A percentile compares a stretch with the other conserved stretches of the same genome.
Conservation (phyloP, 805 yeast species). For the Nakazawaea laoshanensis region DNA sequence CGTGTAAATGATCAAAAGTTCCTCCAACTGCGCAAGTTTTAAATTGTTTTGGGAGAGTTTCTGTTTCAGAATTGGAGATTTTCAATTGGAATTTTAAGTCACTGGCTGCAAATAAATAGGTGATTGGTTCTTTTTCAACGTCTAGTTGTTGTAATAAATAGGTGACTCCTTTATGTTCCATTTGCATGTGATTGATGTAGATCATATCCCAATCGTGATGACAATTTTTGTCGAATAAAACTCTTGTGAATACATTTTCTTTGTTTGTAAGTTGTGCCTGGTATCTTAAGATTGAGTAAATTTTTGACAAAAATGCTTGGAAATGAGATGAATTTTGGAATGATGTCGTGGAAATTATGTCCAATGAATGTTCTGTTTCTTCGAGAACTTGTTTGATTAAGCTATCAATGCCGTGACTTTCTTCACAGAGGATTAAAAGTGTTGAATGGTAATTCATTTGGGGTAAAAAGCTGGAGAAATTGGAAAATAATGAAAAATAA, state of each 20-base stretch:
- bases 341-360: conserved; percentile 18
- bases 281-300: conserved; percentile 23
- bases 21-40: conserved; percentile 74
- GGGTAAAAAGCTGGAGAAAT: too few species aligned
- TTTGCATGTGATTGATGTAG: conserved; percentile 5
- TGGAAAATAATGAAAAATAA: too few species aligned
- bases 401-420: conserved; percentile 5
- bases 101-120: conserved; percentile 4
- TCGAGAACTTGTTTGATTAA: conserved; percentile 4
- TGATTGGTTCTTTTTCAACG: conserved; percentile 1
- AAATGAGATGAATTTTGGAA: conserved; percentile 19
- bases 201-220: conserved; percentile 10
- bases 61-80: conserved; percentile 1
- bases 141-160: conserved; percentile 1
- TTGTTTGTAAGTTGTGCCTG: conserved; percentile 1
- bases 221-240: conserved; percentile 10
- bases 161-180: conserved; percentile 2
- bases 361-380: conserved; percentile 10
- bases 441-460: too few species aligned
- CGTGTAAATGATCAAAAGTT: conserved; percentile 93
- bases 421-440: conserved; percentile 4
- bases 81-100: too few species aligned
- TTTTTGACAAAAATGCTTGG: conserved; percentile 20
- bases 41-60: conserved; percentile 17
- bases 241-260: conserved; percentile 12